Conservation (phyloP, 495 filamentous ascomycete species). For the Trichoderma asperelloides region DNA sequence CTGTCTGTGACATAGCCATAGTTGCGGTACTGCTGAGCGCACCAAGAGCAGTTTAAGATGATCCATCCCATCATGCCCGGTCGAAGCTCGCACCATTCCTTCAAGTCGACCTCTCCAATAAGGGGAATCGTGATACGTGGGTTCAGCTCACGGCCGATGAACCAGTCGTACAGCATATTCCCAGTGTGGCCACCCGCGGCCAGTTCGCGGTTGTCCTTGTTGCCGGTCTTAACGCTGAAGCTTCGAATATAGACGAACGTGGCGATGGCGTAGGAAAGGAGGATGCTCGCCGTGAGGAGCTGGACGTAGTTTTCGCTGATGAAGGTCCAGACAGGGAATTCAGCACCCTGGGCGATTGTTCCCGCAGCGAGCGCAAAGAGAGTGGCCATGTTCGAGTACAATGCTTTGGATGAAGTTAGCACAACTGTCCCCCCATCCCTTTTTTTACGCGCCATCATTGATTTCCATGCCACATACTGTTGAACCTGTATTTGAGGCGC, state of each 20-base stretch:
- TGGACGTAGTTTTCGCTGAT: conserved; percentile 85
- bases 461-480: conserved; percentile 46
- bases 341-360: conserved; percentile 65
- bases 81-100: conserved; percentile 80
- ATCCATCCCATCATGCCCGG: conserved; percentile 90
- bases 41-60: conserved; percentile 73
- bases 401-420: conserved; percentile 45
- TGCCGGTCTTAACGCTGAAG: conserved; percentile 68
- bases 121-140: conserved; percentile 73
- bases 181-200: conserved; percentile 75
- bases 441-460: conserved; percentile 6
- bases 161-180: conserved; percentile 90
- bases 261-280: conserved; percentile 61
- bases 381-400: conserved; percentile 62
- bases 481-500: conserved; percentile 79
- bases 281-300: conserved; percentile 71
- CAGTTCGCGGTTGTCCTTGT: conserved; percentile 61
- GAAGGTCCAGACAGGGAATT: conserved; percentile 86
- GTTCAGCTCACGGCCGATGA: conserved; percentile 94
- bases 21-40: conserved; percentile 77
- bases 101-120: conserved; percentile 80
- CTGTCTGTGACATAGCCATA: conserved; percentile 80
- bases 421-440: too few relatives aligned
- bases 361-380: conserved; percentile 59
- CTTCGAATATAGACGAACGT: conserved; percentile 69